Evolutionary conservation across 129 eudicot genomes (phyloP), one percentile per base, ranked within the genome.

Genomic region (Flaveria ramosissima): DNA sequence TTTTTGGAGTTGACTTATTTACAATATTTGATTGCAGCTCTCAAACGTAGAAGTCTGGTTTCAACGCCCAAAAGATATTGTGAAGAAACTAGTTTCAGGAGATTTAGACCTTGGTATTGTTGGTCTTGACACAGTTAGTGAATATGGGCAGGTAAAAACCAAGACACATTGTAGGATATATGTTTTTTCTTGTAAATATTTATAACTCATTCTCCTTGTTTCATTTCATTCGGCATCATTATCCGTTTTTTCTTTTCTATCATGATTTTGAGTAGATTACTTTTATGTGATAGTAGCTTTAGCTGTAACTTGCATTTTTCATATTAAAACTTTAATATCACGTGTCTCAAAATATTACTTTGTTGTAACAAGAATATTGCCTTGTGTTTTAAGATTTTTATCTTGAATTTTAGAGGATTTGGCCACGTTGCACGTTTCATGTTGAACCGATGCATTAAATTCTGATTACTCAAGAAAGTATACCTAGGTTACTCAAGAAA

Each of bases 61-160:
- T 83, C 96, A 90, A 72, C 92, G 96, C 60, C 96, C 96, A 19
- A 93, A 90, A 81, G 96, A 93, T 47, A 83, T 93, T 30, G 92
- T 93, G 70, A 80, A 94, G 76, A 93, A 93, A 68, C 81, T 93
- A 85, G 87, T 93, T 57, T 88, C 98, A 15, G 98, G 98, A 81
- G 98, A 93, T 87, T 77, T 92, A 77, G 98, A 92, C 88, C 93
- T 92, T 68, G 98, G 98, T 27, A 84, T 92, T 78, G 96, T 92
- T 71, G 98, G 98, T 78, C 88, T 93, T 80, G 98, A 93, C 84
- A 93, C 86, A 27, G 83, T 93, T 56, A 61, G 84, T 30, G 98
- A 93, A 80, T 86, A 46, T 76, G 98, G 97, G 50, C 97, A 93
- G 96, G 98, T 93, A 73, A 76, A 59, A 67, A 59, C 59, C 69